These are phyloP conservation scores for Paracoccidioides brasiliensis DNA, from an alignment of 2,329 filamentous ascomycete species.

Conservation along the genomic window DNA sequence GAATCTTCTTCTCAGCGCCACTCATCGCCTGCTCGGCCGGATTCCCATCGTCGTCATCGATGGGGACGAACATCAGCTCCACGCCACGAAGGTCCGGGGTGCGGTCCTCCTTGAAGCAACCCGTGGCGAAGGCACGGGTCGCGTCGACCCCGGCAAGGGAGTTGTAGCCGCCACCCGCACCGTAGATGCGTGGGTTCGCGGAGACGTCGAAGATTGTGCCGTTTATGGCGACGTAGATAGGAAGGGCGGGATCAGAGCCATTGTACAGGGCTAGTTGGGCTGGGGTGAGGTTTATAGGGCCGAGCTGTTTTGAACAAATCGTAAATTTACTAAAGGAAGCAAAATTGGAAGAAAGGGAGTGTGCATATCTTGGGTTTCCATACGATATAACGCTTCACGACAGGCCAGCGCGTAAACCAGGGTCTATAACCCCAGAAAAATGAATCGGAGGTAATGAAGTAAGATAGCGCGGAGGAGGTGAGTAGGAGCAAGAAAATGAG, in stretches of 20 bases:
- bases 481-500: constrained; percentile 6
- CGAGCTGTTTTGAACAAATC: constrained; percentile 22
- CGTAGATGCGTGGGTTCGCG: constrained; percentile 47
- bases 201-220: constrained; percentile 54
- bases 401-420: constrained; percentile 46
- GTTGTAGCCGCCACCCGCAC: constrained; percentile 72
- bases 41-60: constrained; percentile 46
- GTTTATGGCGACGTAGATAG: constrained; percentile 79
- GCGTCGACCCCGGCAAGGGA: constrained; percentile 82
- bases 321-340: background rate
- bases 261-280: constrained; percentile 61
- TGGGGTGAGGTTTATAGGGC: constrained; percentile 59
- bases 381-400: constrained; percentile 51
- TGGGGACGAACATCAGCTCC: constrained; percentile 65
- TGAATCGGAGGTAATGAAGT: constrained; percentile 60
- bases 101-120: constrained; percentile 77
- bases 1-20: constrained; percentile 34
- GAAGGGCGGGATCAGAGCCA: constrained; percentile 59
- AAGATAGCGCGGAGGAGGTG: constrained; percentile 46
- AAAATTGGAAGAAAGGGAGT: constrained; percentile 3
- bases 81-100: constrained; percentile 75
- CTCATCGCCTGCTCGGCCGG: constrained; percentile 20
- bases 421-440: constrained; percentile 56
- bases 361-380: constrained; percentile 13
- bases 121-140: constrained; percentile 77